These are phyloP conservation scores for Pleurotus tuoliensis DNA, from an alignment of 768 basidiomycete species.

Conservation along the genomic window DNA sequence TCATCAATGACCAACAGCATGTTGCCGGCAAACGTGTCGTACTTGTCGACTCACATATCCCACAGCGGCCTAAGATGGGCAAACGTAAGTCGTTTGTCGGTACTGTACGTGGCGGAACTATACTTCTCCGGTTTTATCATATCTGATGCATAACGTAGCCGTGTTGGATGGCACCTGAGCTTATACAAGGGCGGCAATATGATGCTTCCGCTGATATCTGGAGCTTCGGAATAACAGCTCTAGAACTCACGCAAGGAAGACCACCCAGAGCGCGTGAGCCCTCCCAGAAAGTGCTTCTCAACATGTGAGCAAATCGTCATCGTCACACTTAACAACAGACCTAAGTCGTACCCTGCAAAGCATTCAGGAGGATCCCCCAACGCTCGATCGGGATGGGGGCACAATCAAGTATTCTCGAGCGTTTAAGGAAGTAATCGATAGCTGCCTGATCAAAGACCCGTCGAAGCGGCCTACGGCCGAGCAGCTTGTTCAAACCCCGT, in stretches of 20 bases:
- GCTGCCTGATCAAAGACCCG: constrained; percentile 85
- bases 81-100: constrained; percentile 92
- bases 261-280: constrained; percentile 81
- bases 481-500: constrained; percentile 70
- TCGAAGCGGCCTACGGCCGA: constrained; percentile 76
- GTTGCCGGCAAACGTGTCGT: constrained; percentile 25
- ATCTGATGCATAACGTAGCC: constrained; percentile 40
- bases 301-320: constrained; percentile 44
- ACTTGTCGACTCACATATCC: constrained; percentile 28
- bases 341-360: constrained; percentile 27
- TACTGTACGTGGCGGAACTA: constrained; percentile 46
- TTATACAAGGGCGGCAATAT: constrained; percentile 81
- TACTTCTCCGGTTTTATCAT: not conserved
- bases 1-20: constrained; percentile 14
- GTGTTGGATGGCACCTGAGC: constrained; percentile 97
- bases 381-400: constrained; percentile 69
- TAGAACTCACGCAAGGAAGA: constrained; percentile 84
- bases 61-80: constrained; percentile 46
- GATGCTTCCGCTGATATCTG: constrained; percentile 91
- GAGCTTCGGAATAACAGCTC: constrained; percentile 94
- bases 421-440: constrained; percentile 81
- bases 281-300: constrained; percentile 68
- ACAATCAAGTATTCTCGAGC: constrained; percentile 71
- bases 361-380: constrained; percentile 75
- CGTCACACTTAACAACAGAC: too few relatives aligned